A percentile compares a stretch with the other conserved stretches of the same genome.
Conservation (phyloP, 495 filamentous ascomycete genomes). For the Penicillium roqueforti region DNA sequence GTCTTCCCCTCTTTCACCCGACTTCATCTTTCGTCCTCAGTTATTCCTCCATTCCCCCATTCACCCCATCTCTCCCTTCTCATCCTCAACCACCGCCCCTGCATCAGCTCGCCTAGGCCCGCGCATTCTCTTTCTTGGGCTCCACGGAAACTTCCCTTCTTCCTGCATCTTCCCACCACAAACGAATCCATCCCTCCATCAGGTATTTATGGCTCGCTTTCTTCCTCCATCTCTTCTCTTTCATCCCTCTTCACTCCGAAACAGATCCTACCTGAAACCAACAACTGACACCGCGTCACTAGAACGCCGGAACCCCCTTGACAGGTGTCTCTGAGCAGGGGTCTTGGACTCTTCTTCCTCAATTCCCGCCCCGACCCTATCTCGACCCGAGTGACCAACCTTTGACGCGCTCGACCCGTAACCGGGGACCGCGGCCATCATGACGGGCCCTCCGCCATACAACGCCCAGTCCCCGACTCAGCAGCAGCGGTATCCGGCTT, state of each 20-base stretch:
- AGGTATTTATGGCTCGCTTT: constrained; percentile 20
- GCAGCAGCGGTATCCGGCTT: constrained; percentile 37
- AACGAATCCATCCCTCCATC: constrained; percentile 25
- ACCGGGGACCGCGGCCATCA: constrained; percentile 40
- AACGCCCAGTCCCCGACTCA: constrained; percentile 44
- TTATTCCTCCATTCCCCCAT: not conserved
- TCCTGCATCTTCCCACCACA: constrained; percentile 33
- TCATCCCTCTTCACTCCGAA: constrained; percentile 8
- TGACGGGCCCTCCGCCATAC: constrained; percentile 49
- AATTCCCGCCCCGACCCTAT: constrained; percentile 19
- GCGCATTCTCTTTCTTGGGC: constrained; percentile 34
- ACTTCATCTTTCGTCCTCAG: constrained; percentile 1
- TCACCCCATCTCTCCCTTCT: not conserved
- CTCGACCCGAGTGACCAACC: constrained; percentile 6
- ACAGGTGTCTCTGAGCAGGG: constrained; percentile 19
- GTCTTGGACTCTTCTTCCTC: constrained; percentile 12
- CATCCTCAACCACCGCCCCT: constrained; percentile 15
- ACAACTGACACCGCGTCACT: constrained; percentile 29
- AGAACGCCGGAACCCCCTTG: constrained; percentile 26
- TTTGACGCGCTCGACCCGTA: constrained; percentile 23
- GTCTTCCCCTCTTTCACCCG: constrained; percentile 1
- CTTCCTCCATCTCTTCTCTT: constrained; percentile 6
- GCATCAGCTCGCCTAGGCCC: constrained; percentile 26
- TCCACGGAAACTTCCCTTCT: constrained; percentile 26
- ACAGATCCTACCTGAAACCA: constrained; percentile 9